These are phyloP conservation scores for Trichoderma koningii DNA, from an alignment of 2,329 filamentous ascomycete species.

Conservation along the genomic window DNA sequence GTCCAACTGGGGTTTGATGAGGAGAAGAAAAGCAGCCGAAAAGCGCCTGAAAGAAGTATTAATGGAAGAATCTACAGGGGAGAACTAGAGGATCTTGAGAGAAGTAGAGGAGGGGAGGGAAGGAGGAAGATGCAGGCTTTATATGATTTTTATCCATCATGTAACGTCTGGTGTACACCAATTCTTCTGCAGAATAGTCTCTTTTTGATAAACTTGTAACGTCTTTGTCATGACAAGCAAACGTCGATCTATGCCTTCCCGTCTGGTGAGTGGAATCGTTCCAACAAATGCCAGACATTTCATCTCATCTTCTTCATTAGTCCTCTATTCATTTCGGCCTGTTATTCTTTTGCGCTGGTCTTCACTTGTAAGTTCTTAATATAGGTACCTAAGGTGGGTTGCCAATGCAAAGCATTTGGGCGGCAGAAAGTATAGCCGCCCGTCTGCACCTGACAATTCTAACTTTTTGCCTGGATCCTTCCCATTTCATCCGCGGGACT, in stretches of 20 bases:
- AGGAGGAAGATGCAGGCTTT: conserved; percentile 8
- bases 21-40: conserved; percentile 6
- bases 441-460: conserved; percentile 13
- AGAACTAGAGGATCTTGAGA: neutral
- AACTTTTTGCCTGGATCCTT: neutral
- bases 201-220: conserved; percentile 20
- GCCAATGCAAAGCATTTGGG: neutral
- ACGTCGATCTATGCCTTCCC: neutral
- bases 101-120: neutral
- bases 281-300: neutral
- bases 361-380: no score
- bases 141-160: conserved; percentile 20
- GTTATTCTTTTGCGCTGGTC: no score
- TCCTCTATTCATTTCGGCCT: no score
- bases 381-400: neutral
- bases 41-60: conserved; percentile 21
- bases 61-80: conserved; percentile 9
- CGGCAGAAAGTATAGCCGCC: conserved; percentile 22
- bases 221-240: conserved; percentile 23
- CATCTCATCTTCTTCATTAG: neutral
- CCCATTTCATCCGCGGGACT: neutral
- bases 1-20: neutral
- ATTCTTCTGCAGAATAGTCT: conserved; percentile 21
- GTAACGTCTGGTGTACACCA: conserved; percentile 26
- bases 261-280: neutral